A percentile compares a stretch with the other conserved stretches of the same genome.
Evolutionary conservation across 768 basidiomycete species (phyloP).

Genomic region (Phanerochaete carnosa): DNA sequence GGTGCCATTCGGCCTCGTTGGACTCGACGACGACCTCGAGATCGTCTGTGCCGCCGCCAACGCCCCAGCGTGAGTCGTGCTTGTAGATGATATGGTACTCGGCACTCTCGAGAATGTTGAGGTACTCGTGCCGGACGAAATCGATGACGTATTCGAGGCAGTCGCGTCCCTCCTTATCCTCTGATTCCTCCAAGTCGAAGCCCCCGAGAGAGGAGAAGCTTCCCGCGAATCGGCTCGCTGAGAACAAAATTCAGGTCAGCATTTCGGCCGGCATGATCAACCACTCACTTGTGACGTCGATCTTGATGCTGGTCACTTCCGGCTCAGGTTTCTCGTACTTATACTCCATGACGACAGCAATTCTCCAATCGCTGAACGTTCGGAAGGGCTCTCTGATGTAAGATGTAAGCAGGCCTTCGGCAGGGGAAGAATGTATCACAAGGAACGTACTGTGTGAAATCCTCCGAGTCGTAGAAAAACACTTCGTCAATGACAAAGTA

Average conservation of each 20-base stretch:
- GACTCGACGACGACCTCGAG: not conserved
- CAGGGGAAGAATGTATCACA: not conserved
- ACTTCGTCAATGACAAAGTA: slow-evolving; percentile 18
- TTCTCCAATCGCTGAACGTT: slow-evolving; percentile 17
- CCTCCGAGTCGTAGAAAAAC: not conserved
- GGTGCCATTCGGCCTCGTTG: slow-evolving; percentile 5
- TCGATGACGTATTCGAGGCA: slow-evolving; percentile 11
- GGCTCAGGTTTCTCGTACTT: slow-evolving; percentile 11
- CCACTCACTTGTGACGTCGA: slow-evolving; percentile 19
- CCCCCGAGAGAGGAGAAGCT: slow-evolving; percentile 1
- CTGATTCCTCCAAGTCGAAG: not conserved
- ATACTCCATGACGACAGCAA: slow-evolving; percentile 21
- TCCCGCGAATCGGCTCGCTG: slow-evolving; percentile 10
- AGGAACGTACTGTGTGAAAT: not conserved
- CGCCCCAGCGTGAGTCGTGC: slow-evolving; percentile 3
- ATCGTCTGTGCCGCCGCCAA: not conserved
- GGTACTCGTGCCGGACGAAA: slow-evolving; percentile 18
- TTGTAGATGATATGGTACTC: slow-evolving; percentile 20
- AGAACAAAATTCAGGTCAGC: too few species aligned
- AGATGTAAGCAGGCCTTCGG: not conserved
- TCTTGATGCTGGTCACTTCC: slow-evolving; percentile 8
- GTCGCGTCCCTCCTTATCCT: slow-evolving; percentile 3
- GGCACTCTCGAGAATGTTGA: slow-evolving; percentile 16
- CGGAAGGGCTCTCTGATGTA: not conserved
- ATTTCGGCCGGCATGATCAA: not conserved